Evolutionary conservation across 148 eudicot species (phyloP), one percentile per base, ranked within the genome.

Genomic region (Pouteria glomerata): DNA sequence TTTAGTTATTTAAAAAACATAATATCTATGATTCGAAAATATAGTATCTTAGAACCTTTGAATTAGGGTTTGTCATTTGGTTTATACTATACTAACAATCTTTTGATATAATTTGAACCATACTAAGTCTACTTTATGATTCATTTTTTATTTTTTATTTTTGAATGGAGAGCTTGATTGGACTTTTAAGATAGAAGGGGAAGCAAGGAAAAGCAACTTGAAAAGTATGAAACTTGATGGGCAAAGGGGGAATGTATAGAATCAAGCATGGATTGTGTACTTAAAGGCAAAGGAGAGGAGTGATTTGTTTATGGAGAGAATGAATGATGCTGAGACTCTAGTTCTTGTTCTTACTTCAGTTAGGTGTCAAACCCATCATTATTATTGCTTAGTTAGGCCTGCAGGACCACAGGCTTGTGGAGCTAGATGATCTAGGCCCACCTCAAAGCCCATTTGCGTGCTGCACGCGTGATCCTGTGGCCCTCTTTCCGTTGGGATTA

Each of bases 401-500:
- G 60, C n/a, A 34, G 66, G 74, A 71, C 74, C 74, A 59, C 74
- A n/a, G 13, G n/a, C 31, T 71, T 59, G 44, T 71, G 39, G 74
- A 58, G 45, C 74, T 58, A 41, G 29, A 30, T 3, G 35, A 26
- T 44, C 0, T 48, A 34, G 70, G 41, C 70, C 41, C 57, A 48
- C 37, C 11, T 21, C 51, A 45, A 31, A 57, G n/a, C n/a, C 74
- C 74, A 66, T 44, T 47, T 60, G 2, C 39, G 57, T 57, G 57
- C 65, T 67, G 55, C 74, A 60, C 66, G 74, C 74, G 74, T 57
- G 74, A 71, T 59, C 67, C 13, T 26, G 52, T 27, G 74, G 57
- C 66, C 23, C 62, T 57, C 13, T 41, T 34, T 53, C 18, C 41
- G 15, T 19, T 45, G 6, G 16, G 3, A 66, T 45, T 21, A 33